A percentile compares a stretch with the other conserved stretches of the same genome.
Evolutionary conservation across 495 filamentous ascomycete species (phyloP).

Genomic region (Penicillium steckii): DNA sequence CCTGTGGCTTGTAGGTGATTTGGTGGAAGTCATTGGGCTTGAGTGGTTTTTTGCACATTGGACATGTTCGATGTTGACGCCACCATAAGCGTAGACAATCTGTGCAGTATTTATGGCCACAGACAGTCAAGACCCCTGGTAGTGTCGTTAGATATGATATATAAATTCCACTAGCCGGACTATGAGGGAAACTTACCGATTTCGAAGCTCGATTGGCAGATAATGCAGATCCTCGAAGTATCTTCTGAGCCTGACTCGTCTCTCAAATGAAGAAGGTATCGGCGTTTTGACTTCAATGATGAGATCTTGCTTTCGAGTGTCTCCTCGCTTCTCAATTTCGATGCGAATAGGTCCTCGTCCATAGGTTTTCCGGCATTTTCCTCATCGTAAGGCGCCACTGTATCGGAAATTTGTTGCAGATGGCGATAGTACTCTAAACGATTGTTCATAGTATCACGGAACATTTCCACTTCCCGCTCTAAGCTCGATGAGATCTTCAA

Average conservation of each 20-base stretch:
- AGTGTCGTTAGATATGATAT: constrained; percentile 7
- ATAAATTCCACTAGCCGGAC: background rate
- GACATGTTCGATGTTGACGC: constrained; percentile 61
- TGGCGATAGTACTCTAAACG: constrained; percentile 87
- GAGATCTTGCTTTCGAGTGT: constrained; percentile 52
- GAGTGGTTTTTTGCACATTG: constrained; percentile 72
- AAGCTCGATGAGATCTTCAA: constrained; percentile 58
- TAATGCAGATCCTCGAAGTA: constrained; percentile 65
- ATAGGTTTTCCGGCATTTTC: constrained; percentile 48
- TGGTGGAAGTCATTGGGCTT: constrained; percentile 66
- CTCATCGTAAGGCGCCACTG: constrained; percentile 68
- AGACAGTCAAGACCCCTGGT: constrained; percentile 71
- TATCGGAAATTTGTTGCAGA: constrained; percentile 84
- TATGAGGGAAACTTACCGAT: constrained; percentile 57
- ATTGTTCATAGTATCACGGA: constrained; percentile 74
- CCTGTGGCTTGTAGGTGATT: constrained; percentile 78
- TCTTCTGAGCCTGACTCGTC: constrained; percentile 58
- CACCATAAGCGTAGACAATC: constrained; percentile 82
- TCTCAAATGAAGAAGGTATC: constrained; percentile 66
- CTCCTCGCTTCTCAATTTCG: constrained; percentile 46
- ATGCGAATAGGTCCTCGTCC: constrained; percentile 33
- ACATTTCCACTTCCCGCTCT: constrained; percentile 72
- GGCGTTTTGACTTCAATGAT: constrained; percentile 62
- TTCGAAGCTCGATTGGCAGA: constrained; percentile 73
- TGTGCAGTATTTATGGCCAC: constrained; percentile 88